phyloP scores from a whole-genome alignment of 768 basidiomycete species.

The Postia placenta region DNA sequence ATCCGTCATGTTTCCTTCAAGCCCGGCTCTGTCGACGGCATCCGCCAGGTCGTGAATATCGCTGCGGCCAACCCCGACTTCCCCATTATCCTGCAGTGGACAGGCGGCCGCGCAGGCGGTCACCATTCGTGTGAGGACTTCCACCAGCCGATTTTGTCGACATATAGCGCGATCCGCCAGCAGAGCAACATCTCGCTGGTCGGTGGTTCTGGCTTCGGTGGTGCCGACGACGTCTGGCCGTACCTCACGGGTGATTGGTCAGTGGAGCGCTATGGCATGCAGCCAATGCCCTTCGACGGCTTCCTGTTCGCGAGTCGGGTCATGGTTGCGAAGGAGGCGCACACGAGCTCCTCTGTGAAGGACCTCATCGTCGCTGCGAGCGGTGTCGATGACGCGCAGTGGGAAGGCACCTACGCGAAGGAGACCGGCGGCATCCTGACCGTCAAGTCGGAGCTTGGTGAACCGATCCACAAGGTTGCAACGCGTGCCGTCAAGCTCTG shows the following conservation, averaged over 20 bases:
- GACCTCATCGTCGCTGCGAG: conserved; percentile 91
- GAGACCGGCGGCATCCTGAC: conserved; percentile 96
- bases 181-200: conserved; percentile 86
- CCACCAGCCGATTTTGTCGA: conserved; percentile 90
- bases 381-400: conserved; percentile 85
- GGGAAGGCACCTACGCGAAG: conserved; percentile 93
- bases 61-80: conserved; percentile 91
- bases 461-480: conserved; percentile 99
- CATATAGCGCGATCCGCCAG: conserved; percentile 86
- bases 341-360: conserved; percentile 92
- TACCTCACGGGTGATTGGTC: conserved; percentile 98
- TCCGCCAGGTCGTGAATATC: conserved; percentile 95
- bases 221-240: conserved; percentile 92
- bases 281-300: conserved; percentile 98
- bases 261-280: conserved; percentile 66
- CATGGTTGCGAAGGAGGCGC: conserved; percentile 99
- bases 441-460: conserved; percentile 94
- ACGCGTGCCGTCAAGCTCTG: conserved; percentile 95
- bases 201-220: conserved; percentile 94
- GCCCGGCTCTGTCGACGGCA: conserved; percentile 96
- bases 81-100: conserved; percentile 98
- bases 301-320: conserved; percentile 95
- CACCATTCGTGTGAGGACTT: conserved; percentile 99
- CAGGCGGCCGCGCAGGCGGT: conserved; percentile 96
- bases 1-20: conserved; percentile 98